These are phyloP conservation scores for Pyrenula aspistea DNA, from an alignment of 495 filamentous ascomycete species.

Conservation along the genomic window DNA sequence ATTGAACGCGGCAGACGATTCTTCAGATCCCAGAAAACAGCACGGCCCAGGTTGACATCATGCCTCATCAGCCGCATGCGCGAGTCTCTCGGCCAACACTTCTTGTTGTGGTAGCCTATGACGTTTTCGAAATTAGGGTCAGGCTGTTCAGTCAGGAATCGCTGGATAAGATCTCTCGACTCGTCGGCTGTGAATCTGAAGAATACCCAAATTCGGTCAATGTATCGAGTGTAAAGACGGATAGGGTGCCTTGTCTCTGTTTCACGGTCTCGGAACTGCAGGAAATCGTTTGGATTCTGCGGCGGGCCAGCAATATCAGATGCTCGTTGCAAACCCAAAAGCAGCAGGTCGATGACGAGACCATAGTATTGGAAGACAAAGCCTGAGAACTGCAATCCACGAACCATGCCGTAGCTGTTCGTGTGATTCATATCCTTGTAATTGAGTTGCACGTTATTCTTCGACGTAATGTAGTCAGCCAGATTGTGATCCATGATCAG, in stretches of 20 bases:
- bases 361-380: conserved; percentile 99
- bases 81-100: conserved; percentile 97
- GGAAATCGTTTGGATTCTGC: conserved; percentile 91
- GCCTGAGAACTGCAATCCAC: conserved; percentile 91
- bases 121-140: conserved; percentile 99
- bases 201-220: conserved; percentile 98
- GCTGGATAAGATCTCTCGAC: conserved; percentile 89
- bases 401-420: conserved; percentile 97
- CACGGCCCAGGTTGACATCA: conserved; percentile 95
- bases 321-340: conserved; percentile 87
- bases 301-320: conserved; percentile 97
- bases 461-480: conserved; percentile 97
- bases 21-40: conserved; percentile 99
- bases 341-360: conserved; percentile 83
- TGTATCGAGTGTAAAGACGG: conserved; percentile 90
- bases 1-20: conserved; percentile 89
- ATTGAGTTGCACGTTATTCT: conserved; percentile 98
- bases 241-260: conserved; percentile 92
- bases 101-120: conserved; percentile 98
- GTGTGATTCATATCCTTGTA: conserved; percentile 99
- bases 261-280: conserved; percentile 87
- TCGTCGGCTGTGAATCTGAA: conserved; percentile 88
- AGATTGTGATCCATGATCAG: conserved; percentile 99
- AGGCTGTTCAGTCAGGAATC: conserved; percentile 95
- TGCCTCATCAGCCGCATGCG: conserved; percentile 98